Conservation (phyloP, 2,329 filamentous ascomycete genomes). For the Cyphellophora europaea region DNA sequence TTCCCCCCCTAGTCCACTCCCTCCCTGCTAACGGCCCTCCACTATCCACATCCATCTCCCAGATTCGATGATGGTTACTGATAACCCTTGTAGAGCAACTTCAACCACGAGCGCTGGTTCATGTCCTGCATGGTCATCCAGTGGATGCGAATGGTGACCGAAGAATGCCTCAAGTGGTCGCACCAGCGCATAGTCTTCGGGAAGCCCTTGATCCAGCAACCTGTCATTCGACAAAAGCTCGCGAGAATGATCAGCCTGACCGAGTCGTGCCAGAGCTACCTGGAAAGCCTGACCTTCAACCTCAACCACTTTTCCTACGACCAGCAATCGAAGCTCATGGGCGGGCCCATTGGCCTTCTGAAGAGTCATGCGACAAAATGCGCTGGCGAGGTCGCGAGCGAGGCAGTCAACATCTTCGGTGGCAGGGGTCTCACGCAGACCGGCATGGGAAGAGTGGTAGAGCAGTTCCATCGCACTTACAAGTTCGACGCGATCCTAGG, state of each 20-base stretch:
- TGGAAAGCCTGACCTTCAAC: conserved; percentile 26
- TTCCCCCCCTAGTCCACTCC: too few species aligned
- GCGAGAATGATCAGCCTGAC: conserved; percentile 60
- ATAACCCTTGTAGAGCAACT: too few species aligned
- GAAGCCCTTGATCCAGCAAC: conserved; percentile 62
- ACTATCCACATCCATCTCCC: too few species aligned
- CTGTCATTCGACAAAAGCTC: conserved; percentile 62
- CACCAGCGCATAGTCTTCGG: conserved; percentile 69
- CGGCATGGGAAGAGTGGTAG: conserved; percentile 62
- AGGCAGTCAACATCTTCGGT: conserved; percentile 61
- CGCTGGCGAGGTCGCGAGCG: conserved; percentile 60
- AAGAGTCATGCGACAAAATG: conserved; percentile 67
- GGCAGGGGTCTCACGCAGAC: conserved; percentile 62
- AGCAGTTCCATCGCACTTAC: conserved; percentile 57
- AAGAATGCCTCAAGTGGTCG: conserved; percentile 63
- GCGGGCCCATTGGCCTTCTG: conserved; percentile 60
- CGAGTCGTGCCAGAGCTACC: conserved; percentile 63
- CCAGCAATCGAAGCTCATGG: conserved; percentile 45
- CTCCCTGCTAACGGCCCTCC: too few species aligned
- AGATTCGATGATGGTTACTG: too few species aligned
- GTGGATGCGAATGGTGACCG: conserved; percentile 50
- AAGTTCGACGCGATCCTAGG: too few species aligned
- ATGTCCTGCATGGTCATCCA: conserved; percentile 58
- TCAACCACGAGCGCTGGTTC: conserved; percentile 69
- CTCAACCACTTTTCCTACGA: conserved; percentile 47